phyloP scores from a whole-genome alignment of 208 protist species.

The Leishmania martiniquensis region DNA sequence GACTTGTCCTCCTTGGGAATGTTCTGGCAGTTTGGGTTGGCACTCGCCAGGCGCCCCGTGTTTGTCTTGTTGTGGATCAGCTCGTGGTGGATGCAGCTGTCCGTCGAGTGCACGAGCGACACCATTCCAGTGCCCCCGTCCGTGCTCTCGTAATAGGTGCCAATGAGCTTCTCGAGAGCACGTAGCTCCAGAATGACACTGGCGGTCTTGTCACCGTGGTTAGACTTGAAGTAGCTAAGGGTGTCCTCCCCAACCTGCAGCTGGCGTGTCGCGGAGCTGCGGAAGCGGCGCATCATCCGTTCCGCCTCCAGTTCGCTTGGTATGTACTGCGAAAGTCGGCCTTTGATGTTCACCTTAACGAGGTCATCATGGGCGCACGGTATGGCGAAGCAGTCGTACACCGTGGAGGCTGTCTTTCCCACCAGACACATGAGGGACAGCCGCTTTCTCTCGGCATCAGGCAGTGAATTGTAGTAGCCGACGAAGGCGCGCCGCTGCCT shows the following conservation, averaged over 20 bases:
- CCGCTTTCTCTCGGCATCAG: conserved; percentile 65
- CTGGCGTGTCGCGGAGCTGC: conserved; percentile 77
- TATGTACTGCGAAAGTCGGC: conserved; percentile 69
- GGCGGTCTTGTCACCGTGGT: conserved; percentile 75
- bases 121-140: conserved; percentile 92
- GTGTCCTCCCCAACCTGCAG: conserved; percentile 90
- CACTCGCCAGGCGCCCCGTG: conserved; percentile 85
- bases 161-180: conserved; percentile 90
- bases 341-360: conserved; percentile 77
- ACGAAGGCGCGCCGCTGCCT: conserved; percentile 82
- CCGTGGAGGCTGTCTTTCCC: conserved; percentile 64
- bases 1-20: conserved; percentile 94
- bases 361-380: conserved; percentile 83
- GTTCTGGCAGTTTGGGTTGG: conserved; percentile 95
- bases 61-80: conserved; percentile 94
- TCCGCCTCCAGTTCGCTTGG: conserved; percentile 83
- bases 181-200: conserved; percentile 85
- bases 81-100: conserved; percentile 94
- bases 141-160: conserved; percentile 93
- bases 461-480: conserved; percentile 84
- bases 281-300: conserved; percentile 84
- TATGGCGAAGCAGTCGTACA: conserved; percentile 83
- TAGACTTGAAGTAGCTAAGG: conserved; percentile 87
- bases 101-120: conserved; percentile 84
- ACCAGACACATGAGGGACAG: conserved; percentile 83